Conservation (phyloP, 495 filamentous ascomycete genomes). For the Xylaria telfairii region DNA sequence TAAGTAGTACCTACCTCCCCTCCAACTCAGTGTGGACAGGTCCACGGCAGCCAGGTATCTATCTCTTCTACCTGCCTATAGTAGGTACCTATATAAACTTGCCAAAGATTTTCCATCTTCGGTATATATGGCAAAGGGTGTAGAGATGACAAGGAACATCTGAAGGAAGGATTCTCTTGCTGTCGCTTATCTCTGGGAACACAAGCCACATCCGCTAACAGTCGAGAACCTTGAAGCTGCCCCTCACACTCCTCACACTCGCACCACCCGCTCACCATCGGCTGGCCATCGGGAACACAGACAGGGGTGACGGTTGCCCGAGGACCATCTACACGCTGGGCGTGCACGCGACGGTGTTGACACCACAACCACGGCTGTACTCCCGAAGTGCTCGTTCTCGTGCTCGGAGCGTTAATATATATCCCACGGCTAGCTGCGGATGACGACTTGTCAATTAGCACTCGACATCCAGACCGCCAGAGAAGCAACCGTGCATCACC, state of each 20-base stretch:
- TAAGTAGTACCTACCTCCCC: background rate
- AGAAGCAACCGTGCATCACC: background rate
- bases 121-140: background rate
- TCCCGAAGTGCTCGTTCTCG: background rate
- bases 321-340: constrained; percentile 25
- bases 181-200: constrained; percentile 4
- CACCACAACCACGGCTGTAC: constrained; percentile 17
- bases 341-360: constrained; percentile 30
- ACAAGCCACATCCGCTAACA: constrained; percentile 12
- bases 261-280: constrained; percentile 22
- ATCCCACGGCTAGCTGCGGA: background rate
- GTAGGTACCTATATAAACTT: background rate
- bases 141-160: background rate
- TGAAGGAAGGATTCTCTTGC: background rate
- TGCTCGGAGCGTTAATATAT: background rate
- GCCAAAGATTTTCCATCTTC: background rate
- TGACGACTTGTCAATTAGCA: background rate
- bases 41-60: background rate
- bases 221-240: constrained; percentile 11
- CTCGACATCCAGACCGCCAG: background rate
- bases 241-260: constrained; percentile 26
- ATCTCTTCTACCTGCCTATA: background rate
- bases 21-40: background rate
- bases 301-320: constrained; percentile 18
- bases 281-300: constrained; percentile 21